Evolutionary conservation across 164 flowering plant genomes (phyloP), one percentile per base, ranked within the genome.

Genomic region (Platanus orientalis): DNA sequence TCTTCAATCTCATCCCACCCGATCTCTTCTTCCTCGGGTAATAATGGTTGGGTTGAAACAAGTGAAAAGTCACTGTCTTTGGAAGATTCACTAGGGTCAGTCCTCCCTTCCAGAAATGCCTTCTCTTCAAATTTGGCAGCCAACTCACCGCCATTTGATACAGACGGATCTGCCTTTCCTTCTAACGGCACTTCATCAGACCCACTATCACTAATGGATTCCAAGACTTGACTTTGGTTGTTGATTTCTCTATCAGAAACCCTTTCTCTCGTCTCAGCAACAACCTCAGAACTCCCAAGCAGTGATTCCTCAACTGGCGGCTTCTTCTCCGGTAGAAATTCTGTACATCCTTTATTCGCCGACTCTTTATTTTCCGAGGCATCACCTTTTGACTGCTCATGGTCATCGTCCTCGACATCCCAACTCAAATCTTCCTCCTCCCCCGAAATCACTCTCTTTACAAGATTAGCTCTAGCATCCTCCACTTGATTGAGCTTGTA

Each of bases 1-100:
- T 90, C 90, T 68, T 90, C 97, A 74, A 93, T 87, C 70, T 89
- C 87, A 78, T 93, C 98, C 98, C 97, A 93, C 2, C 89, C 90
- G 60, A 88, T 68, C 49, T 90, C 98, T 24, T 86, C 95, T 61
- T 83, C 97, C 69, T 79, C 96, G 0, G 78, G 75, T 52, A 72
- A 34, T 0, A 75, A 71, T 0, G 73, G 74, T 60, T 83, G 89
- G 66, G 78, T 87, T 3, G 94, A 86, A 1, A 90, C 76, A 48
- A 84, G 73, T 0, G 94, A 81, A 58, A 82, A 40, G 55, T 84
- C 96, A 69, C 78, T 77, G 17, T 79, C 81, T 68, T 80, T 79
- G 47, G 78, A 63, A 23, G 86, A 79, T 27, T 70, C 87, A 21
- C 61, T 70, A 34, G 64, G 51, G 12, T 80, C 85, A 53, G 44